Conservation (phyloP, 352 stramenopile genomes). For the Elongisporangium undulatum region DNA sequence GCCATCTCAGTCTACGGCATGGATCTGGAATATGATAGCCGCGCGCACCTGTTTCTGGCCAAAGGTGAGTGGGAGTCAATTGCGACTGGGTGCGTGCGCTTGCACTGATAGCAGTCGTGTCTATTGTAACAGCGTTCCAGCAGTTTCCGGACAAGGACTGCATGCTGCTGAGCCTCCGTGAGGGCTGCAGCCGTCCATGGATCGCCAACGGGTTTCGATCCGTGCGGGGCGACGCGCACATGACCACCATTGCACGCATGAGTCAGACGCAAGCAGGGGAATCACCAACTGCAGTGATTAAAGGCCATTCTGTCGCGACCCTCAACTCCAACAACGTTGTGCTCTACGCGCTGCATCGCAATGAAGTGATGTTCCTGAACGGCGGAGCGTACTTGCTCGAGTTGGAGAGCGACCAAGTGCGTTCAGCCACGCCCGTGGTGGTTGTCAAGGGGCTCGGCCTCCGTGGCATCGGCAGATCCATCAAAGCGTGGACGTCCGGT, state of each 20-base stretch:
- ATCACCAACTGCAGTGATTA: background rate
- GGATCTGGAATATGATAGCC: conserved; percentile 24
- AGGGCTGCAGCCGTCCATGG: conserved; percentile 30
- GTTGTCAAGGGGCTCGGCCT: conserved; percentile 52
- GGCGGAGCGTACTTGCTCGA: conserved; percentile 24
- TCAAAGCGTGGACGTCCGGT: conserved; percentile 12
- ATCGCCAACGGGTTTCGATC: conserved; percentile 45
- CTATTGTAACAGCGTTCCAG: conserved; percentile 33
- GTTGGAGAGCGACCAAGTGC: conserved; percentile 15
- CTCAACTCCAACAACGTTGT: conserved; percentile 20
- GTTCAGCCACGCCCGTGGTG: conserved; percentile 19
- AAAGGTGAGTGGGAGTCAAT: conserved; percentile 28
- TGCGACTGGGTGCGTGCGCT: background rate
- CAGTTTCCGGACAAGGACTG: conserved; percentile 57
- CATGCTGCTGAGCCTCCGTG: conserved; percentile 41
- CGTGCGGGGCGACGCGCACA: conserved; percentile 26
- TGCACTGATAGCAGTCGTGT: conserved; percentile 1
- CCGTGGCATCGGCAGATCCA: conserved; percentile 20
- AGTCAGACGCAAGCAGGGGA: conserved; percentile 12
- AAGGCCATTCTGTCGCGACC: conserved; percentile 7
- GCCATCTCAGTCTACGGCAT: conserved; percentile 55
- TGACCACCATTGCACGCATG: conserved; percentile 37
- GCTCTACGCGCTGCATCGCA: conserved; percentile 60
- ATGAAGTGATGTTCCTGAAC: conserved; percentile 57
- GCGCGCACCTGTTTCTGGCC: conserved; percentile 43